phyloP scores from a whole-genome alignment of 2,329 filamentous ascomycete genomes.

The Sclerotinia nivalis region DNA sequence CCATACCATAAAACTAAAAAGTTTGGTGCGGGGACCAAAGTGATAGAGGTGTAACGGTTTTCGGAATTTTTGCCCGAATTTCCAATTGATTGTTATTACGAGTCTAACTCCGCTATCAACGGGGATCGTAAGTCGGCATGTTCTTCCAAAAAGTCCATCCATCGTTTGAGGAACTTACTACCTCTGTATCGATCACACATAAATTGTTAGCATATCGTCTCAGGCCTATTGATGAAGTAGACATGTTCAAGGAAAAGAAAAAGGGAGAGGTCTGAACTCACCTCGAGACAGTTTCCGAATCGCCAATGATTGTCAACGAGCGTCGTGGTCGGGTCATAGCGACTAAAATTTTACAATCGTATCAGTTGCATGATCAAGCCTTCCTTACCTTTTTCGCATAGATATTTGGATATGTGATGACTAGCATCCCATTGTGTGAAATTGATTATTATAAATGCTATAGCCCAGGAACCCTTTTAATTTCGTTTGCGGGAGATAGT shows the following conservation, averaged over 20 bases:
- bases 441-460: slow-evolving; percentile 7
- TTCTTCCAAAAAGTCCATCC: slow-evolving; percentile 91
- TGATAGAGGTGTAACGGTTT: not conserved
- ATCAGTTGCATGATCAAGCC: slow-evolving; percentile 27
- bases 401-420: slow-evolving; percentile 4
- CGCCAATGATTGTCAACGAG: slow-evolving; percentile 86
- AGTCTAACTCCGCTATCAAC: slow-evolving; percentile 50
- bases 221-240: slow-evolving; percentile 20
- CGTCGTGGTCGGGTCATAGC: slow-evolving; percentile 95
- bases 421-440: slow-evolving; percentile 1
- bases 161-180: slow-evolving; percentile 79
- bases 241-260: slow-evolving; percentile 17
- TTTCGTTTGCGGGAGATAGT: slow-evolving; percentile 8
- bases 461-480: slow-evolving; percentile 11
- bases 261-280: slow-evolving; percentile 52
- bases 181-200: slow-evolving; percentile 57
- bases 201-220: slow-evolving; percentile 34
- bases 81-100: slow-evolving; percentile 17
- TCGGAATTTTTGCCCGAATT: not conserved
- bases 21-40: not conserved
- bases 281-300: slow-evolving; percentile 81
- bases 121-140: slow-evolving; percentile 89
- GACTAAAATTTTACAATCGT: slow-evolving; percentile 54
- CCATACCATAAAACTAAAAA: not conserved
- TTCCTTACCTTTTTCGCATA: slow-evolving; percentile 22